These are phyloP conservation scores for Trichoderma atrobrunneum DNA, from an alignment of 2,329 filamentous ascomycete genomes.

Conservation along the genomic window DNA sequence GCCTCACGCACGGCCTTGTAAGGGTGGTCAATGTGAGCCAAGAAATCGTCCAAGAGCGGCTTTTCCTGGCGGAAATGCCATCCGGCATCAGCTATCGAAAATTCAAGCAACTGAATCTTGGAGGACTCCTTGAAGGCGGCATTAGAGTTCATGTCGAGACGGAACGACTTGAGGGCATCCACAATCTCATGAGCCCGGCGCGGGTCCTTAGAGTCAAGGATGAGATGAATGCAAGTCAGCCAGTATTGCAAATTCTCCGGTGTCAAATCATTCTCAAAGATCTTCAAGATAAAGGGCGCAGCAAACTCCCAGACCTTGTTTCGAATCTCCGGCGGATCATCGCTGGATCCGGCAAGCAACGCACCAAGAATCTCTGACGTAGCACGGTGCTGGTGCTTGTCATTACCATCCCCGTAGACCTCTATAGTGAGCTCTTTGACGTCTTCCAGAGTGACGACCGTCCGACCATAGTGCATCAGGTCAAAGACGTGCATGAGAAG, in stretches of 20 bases:
- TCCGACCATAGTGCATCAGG: slow-evolving; percentile 76
- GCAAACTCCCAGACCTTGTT: slow-evolving; percentile 83
- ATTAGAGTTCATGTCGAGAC: slow-evolving; percentile 90
- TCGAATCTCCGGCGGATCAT: slow-evolving; percentile 71
- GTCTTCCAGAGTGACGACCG: slow-evolving; percentile 78
- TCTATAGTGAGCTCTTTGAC: slow-evolving; percentile 75
- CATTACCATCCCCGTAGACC: slow-evolving; percentile 87
- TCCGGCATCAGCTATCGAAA: slow-evolving; percentile 79
- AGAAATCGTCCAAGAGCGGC: slow-evolving; percentile 84
- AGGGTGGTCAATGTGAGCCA: slow-evolving; percentile 89
- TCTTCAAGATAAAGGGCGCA: slow-evolving; percentile 79
- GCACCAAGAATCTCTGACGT: slow-evolving; percentile 91
- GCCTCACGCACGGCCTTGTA: slow-evolving; percentile 97
- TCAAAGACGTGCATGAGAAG: slow-evolving; percentile 88
- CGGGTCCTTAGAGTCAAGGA: slow-evolving; percentile 85
- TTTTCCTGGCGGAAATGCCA: slow-evolving; percentile 95
- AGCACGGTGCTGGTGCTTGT: slow-evolving; percentile 96
- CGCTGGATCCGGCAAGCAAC: slow-evolving; percentile 74
- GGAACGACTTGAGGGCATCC: slow-evolving; percentile 77
- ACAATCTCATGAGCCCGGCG: slow-evolving; percentile 83
- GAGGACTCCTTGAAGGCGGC: slow-evolving; percentile 98
- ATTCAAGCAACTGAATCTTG: slow-evolving; percentile 87
- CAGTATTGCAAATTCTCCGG: slow-evolving; percentile 94
- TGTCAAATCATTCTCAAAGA: slow-evolving; percentile 88
- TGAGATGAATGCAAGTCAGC: slow-evolving; percentile 88